Conservation (phyloP, 1,139 yeast genomes). For the Arxiozyma slooffiae region DNA sequence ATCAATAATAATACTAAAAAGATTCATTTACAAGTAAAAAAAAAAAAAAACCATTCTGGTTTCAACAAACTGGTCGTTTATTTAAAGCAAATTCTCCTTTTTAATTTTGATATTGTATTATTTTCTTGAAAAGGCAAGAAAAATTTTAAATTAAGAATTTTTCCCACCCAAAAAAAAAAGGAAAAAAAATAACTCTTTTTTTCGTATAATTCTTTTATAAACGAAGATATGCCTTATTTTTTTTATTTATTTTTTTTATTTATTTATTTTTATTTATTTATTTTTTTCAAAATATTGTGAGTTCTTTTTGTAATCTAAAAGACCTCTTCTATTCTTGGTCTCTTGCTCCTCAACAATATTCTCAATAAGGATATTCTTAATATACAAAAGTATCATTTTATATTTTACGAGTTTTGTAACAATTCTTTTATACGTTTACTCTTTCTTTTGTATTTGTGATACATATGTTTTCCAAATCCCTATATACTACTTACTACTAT, state of each 20-base stretch:
- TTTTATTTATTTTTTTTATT: no score
- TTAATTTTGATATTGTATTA: no score
- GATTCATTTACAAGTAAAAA: neutral
- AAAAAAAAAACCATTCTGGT: neutral
- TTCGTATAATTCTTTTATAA: neutral
- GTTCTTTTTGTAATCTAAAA: neutral
- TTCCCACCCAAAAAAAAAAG: neutral
- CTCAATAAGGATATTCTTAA: neutral
- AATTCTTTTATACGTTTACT: neutral
- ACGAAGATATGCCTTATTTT: neutral
- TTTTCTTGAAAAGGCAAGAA: neutral
- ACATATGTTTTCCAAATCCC: no score
- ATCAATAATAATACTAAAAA: no score
- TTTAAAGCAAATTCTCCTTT: neutral
- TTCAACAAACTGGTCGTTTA: neutral
- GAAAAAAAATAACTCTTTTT: no score
- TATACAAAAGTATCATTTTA: neutral
- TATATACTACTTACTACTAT: no score
- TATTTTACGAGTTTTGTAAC: neutral
- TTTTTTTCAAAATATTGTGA: no score
- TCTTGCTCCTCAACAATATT: neutral
- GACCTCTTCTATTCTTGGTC: neutral
- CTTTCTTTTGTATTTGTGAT: neutral
- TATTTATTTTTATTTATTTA: no score
- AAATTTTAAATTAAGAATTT: no score